Evolutionary conservation across 306 rosid species (phyloP).

Genomic region (Dalbergia cochinchinensis): DNA sequence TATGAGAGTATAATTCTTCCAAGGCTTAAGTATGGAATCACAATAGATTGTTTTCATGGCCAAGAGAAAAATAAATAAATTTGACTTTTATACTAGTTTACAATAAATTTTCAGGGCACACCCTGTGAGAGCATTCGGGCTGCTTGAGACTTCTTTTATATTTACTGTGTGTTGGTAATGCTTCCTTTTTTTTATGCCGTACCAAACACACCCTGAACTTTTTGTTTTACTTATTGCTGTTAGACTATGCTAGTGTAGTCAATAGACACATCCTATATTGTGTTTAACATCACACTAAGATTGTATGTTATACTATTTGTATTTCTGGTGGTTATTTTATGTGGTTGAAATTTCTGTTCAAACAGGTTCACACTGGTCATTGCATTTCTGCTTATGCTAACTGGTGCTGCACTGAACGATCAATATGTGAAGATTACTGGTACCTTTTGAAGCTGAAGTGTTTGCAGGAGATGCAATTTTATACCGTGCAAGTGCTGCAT

Average conservation of each 20-base stretch:
- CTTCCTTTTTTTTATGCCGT: background rate
- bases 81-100: background rate
- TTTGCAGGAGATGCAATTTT: constrained; percentile 71
- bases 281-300: constrained; percentile 54
- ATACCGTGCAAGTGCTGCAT: constrained; percentile 63
- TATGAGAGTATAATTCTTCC: background rate
- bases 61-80: background rate
- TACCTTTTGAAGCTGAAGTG: constrained; percentile 81
- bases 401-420: constrained; percentile 74
- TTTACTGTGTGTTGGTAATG: constrained; percentile 73
- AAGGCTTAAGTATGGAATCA: background rate
- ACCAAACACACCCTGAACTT: background rate
- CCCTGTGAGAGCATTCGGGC: background rate
- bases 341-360: constrained; percentile 45
- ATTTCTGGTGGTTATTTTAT: background rate
- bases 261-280: constrained; percentile 6
- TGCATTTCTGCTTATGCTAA: constrained; percentile 70
- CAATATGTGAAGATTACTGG: constrained; percentile 58
- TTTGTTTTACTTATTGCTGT: background rate
- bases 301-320: background rate
- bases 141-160: no score
- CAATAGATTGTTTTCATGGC: background rate
- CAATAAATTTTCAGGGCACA: background rate
- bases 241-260: constrained; percentile 26
- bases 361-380: constrained; percentile 79